Conservation (phyloP, 768 basidiomycete species). For the Hygrocybe coccinea region DNA sequence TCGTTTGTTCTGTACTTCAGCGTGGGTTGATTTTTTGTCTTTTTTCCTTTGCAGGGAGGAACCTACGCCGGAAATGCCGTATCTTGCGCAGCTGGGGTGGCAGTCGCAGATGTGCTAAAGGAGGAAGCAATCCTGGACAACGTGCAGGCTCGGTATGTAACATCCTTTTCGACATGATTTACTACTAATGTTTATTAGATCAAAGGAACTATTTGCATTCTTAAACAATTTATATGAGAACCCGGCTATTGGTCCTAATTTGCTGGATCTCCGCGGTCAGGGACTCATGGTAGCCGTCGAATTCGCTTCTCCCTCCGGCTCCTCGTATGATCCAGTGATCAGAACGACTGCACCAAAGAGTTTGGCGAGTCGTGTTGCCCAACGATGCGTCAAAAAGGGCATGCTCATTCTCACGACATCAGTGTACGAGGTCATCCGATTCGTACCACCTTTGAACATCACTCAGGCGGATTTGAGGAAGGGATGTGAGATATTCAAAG, state of each 20-base stretch:
- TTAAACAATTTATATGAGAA: conserved; percentile 56
- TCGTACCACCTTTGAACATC: conserved; percentile 90
- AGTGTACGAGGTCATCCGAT: conserved; percentile 81
- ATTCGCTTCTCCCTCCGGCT: conserved; percentile 60
- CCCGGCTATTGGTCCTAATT: conserved; percentile 46
- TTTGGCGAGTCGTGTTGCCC: conserved; percentile 66
- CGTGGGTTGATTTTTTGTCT: background rate
- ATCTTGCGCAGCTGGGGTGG: conserved; percentile 84
- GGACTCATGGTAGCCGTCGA: conserved; percentile 89
- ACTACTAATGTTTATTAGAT: conserved; percentile 37
- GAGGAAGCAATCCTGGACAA: conserved; percentile 82
- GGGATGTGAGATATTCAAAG: conserved; percentile 59
- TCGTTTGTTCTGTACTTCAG: background rate
- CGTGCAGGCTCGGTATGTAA: conserved; percentile 60
- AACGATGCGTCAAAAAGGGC: conserved; percentile 80
- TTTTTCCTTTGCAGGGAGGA: conserved; percentile 51
- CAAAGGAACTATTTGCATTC: conserved; percentile 61
- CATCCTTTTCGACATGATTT: conserved; percentile 3
- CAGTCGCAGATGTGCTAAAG: conserved; percentile 69
- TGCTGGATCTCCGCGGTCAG: conserved; percentile 82
- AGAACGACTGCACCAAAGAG: conserved; percentile 33
- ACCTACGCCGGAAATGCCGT: conserved; percentile 93
- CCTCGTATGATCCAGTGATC: conserved; percentile 44
- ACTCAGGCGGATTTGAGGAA: conserved; percentile 67
- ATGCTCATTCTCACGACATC: conserved; percentile 87